These are phyloP conservation scores for Begonia masoniana DNA, from an alignment of 306 rosid genomes.

Conservation along the genomic window DNA sequence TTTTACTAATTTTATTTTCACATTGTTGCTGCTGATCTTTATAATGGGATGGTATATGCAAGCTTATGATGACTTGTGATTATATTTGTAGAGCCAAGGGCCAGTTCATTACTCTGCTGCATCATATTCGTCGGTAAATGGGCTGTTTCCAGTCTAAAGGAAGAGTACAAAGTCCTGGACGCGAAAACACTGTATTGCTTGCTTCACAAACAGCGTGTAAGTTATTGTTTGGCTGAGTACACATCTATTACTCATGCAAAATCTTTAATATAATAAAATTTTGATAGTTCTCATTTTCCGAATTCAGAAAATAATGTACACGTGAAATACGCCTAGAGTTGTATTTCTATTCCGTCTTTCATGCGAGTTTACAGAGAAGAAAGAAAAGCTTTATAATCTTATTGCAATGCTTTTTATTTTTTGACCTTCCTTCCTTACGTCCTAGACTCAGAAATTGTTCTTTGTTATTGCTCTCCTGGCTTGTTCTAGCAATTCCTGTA, in stretches of 20 bases:
- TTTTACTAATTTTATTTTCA: too few relatives aligned
- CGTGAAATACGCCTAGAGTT: neutral
- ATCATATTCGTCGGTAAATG: slow-evolving; percentile 32
- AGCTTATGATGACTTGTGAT: too few relatives aligned
- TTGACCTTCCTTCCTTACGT: too few relatives aligned
- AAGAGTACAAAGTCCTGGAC: slow-evolving; percentile 23
- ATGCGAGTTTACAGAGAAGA: neutral
- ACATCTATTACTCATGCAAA: neutral
- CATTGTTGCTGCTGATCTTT: too few relatives aligned
- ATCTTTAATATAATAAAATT: neutral
- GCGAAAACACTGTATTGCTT: slow-evolving; percentile 46
- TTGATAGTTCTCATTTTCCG: too few relatives aligned
- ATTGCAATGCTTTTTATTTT: neutral
- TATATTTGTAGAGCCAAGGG: too few relatives aligned
- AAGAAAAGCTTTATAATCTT: neutral
- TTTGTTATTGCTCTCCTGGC: too few relatives aligned
- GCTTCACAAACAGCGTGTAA: slow-evolving; percentile 83
- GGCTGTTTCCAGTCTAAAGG: slow-evolving; percentile 63
- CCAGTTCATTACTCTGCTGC: neutral
- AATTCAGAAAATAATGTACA: neutral
- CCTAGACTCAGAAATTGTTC: too few relatives aligned
- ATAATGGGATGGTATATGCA: too few relatives aligned
- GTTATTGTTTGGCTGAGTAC: slow-evolving; percentile 10
- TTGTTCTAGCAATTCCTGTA: too few relatives aligned
- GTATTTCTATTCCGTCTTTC: neutral